Conservation (phyloP, 169 alveolate species). For the Cystoisospora suis region DNA sequence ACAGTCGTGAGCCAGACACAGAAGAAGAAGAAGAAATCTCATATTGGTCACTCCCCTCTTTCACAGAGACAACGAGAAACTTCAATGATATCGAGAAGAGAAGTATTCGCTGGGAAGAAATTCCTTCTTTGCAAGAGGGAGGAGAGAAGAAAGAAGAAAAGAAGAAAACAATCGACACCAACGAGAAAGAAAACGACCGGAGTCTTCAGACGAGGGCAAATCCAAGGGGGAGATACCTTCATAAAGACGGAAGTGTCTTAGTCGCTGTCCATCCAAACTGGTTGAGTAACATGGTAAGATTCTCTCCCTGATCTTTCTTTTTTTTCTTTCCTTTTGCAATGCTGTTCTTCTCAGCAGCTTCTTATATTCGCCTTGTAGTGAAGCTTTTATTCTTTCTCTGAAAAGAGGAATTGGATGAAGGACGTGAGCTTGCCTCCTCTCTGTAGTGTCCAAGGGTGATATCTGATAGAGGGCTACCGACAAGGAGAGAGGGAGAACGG, state of each 20-base stretch:
- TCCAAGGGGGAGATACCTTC: not conserved
- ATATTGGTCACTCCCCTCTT: not conserved
- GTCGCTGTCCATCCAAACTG: not conserved
- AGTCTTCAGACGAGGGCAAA: not conserved
- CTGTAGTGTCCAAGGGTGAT: no score
- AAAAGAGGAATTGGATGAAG: no score
- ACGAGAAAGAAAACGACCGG: not conserved
- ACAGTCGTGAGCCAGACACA: slow-evolving; percentile 52
- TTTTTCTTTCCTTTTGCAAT: not conserved
- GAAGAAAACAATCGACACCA: not conserved
- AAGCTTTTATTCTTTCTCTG: no score
- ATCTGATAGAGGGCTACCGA: no score
- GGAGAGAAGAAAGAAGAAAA: not conserved
- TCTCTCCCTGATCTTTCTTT: not conserved
- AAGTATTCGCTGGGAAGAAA: not conserved
- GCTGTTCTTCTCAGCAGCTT: no score
- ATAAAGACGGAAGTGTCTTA: slow-evolving; percentile 52
- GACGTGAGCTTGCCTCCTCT: no score
- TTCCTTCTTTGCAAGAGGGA: not conserved
- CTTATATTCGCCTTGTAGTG: no score
- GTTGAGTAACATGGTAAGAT: slow-evolving; percentile 34
- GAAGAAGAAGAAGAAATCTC: slow-evolving; percentile 46
- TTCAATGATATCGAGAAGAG: slow-evolving; percentile 14
- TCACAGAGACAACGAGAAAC: slow-evolving; percentile 39
- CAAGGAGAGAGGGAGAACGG: no score